Evolutionary conservation across 176 grass and related monocot species (phyloP), one percentile per base, ranked within the genome.

Genomic region (Oryza glumipatula): DNA sequence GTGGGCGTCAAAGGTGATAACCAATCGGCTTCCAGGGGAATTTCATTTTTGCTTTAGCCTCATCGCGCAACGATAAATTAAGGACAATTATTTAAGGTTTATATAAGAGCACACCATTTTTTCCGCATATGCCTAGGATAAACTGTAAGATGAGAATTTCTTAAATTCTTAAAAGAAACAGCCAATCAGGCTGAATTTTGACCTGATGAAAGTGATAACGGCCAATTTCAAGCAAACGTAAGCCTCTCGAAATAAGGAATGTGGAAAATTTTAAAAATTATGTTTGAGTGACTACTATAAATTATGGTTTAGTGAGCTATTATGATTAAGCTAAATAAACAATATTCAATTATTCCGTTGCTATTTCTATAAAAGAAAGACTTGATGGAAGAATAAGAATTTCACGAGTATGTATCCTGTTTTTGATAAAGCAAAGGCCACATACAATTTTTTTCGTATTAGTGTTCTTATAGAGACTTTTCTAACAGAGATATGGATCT

Each of bases 111-210:
- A 3, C 67, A n/a, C 54, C 17, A 8, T 13, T 58, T 76, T 84
- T 56, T 44, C 63, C 45, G 33, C 82, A 68, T 84, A 84, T 84
- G 82, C 63, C 82, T 24, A 56, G 72, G 54, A 84, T 68, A 76
- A 76, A 84, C 73, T 68, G 8, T 15, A 32, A 68, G 51, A 5
- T 36, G 17, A 22, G 5, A 21, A 58, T 21, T 58, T 58, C 52
- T 21, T 58, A 21, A 58, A 58, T 21, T 58, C 1, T 14, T 21
- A 58, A 58, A 56, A 58, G 19, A 58, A 58, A 51, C 48, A 51
- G 1, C 17, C 17, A 58, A 21, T 58, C 48, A 51, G 14, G 48
- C 48, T 16, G 14, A 51, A 51, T 51, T 51, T 51, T 51, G 54
- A 58, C 54, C 54, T 19, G 54, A 58, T 58, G 51, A 56, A 56